These are phyloP conservation scores for Fusarium luffae DNA, from an alignment of 2,329 filamentous ascomycete species.

Conservation along the genomic window DNA sequence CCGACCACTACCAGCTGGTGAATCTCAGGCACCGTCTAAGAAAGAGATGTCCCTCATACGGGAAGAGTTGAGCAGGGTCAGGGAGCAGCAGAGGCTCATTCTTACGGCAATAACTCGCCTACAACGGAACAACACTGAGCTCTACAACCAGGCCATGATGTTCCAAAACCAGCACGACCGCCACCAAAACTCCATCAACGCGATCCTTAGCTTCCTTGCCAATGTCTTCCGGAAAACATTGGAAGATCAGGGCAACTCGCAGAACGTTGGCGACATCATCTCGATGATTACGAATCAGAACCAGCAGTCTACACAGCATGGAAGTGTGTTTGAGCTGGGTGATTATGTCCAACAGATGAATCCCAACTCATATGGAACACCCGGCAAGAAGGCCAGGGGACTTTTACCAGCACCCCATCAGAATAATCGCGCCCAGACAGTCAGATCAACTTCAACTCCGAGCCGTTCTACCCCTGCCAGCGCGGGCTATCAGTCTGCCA, in stretches of 20 bases:
- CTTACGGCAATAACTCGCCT: slow-evolving; percentile 83
- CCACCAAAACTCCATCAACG: slow-evolving; percentile 99
- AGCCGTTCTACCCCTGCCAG: slow-evolving; percentile 26
- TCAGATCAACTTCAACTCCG: slow-evolving; percentile 37
- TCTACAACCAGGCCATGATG: slow-evolving; percentile 86
- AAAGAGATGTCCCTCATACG: slow-evolving; percentile 83
- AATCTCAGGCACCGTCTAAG: slow-evolving; percentile 64
- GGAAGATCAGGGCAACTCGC: slow-evolving; percentile 80
- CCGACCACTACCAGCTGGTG: slow-evolving; percentile 56
- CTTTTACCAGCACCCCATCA: slow-evolving; percentile 63
- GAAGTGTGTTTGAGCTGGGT: slow-evolving; percentile 70
- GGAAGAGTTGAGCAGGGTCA: slow-evolving; percentile 82
- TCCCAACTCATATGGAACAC: slow-evolving; percentile 53
- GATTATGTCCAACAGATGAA: slow-evolving; percentile 65
- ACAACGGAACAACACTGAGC: slow-evolving; percentile 85
- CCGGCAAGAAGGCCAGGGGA: slow-evolving; percentile 63
- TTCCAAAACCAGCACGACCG: slow-evolving; percentile 94
- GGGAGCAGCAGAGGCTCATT: slow-evolving; percentile 88
- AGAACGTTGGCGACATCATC: slow-evolving; percentile 87
- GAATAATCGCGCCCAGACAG: slow-evolving; percentile 44
- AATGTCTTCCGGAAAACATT: slow-evolving; percentile 96
- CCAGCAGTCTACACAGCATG: slow-evolving; percentile 59
- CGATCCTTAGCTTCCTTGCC: slow-evolving; percentile 95
- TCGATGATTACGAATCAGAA: slow-evolving; percentile 73
- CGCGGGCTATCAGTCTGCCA: slow-evolving; percentile 41